These are phyloP conservation scores for Paramecium octaurelia DNA, from an alignment of 73 alveolate genomes.

Conservation along the genomic window DNA sequence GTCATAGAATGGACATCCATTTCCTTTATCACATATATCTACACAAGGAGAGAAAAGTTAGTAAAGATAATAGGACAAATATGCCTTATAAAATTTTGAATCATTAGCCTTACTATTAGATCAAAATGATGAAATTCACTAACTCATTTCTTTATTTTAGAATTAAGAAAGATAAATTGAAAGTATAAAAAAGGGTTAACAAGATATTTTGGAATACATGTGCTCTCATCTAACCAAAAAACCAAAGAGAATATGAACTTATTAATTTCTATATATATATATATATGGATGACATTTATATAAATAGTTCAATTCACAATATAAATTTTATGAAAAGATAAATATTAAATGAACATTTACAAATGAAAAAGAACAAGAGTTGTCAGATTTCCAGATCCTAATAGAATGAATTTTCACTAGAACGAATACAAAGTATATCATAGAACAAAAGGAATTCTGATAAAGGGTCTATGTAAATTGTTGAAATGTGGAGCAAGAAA, in stretches of 20 bases:
- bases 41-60: neutral
- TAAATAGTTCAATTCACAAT: neutral
- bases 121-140: neutral
- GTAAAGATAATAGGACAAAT: neutral
- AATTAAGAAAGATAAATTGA: neutral
- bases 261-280: no score
- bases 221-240: neutral
- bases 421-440: neutral
- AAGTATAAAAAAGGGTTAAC: neutral
- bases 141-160: neutral
- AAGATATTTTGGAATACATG: neutral
- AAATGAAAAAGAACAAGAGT: neutral
- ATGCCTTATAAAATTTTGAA: conserved; percentile 1
- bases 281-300: neutral
- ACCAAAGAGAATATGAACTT: neutral
- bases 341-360: neutral
- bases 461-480: neutral
- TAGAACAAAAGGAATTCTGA: neutral
- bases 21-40: neutral
- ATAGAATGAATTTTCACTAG: neutral
- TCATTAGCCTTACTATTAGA: neutral
- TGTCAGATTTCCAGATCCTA: neutral
- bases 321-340: neutral
- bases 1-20: neutral
- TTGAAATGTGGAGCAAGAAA: neutral